A percentile compares a stretch with the other conserved stretches of the same genome.
These are phyloP conservation scores for Phytopythium kandeliae DNA, from an alignment of 352 stramenopile species.

Conservation along the genomic window DNA sequence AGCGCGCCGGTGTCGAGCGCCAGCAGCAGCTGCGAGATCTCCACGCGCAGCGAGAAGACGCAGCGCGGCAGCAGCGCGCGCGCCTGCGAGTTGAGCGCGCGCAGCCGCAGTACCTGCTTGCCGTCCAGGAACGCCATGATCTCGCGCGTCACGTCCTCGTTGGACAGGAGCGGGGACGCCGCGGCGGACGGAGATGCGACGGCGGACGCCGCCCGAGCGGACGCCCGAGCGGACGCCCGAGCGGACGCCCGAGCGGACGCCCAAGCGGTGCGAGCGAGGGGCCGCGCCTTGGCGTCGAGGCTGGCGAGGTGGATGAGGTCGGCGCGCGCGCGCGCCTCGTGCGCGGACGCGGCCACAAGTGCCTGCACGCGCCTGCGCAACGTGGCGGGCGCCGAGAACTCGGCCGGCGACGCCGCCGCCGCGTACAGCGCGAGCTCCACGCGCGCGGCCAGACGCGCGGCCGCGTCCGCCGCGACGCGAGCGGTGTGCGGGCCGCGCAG, in stretches of 20 bases:
- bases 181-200: no score
- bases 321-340: conserved; percentile 41
- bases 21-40: conserved; percentile 36
- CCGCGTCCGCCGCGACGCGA: no score
- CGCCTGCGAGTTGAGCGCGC: conserved; percentile 43
- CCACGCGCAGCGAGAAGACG: conserved; percentile 37
- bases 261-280: no score
- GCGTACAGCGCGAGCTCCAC: conserved; percentile 76
- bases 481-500: conserved; percentile 26
- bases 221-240: no score
- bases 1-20: conserved; percentile 21
- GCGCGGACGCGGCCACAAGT: conserved; percentile 59
- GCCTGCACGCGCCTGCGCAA: conserved; percentile 65
- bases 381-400: conserved; percentile 68
- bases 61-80: conserved; percentile 43
- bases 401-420: conserved; percentile 47
- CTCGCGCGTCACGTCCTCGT: conserved; percentile 44
- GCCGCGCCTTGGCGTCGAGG: background rate
- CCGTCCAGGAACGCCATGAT: conserved; percentile 63
- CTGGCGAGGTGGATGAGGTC: background rate
- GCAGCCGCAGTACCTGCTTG: conserved; percentile 42
- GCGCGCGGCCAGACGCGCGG: conserved; percentile 51
- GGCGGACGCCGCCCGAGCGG: no score
- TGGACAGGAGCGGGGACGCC: conserved; percentile 8
- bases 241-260: no score